phyloP scores from a whole-genome alignment of 768 basidiomycete genomes.

The Pisolithus tinctorius region DNA sequence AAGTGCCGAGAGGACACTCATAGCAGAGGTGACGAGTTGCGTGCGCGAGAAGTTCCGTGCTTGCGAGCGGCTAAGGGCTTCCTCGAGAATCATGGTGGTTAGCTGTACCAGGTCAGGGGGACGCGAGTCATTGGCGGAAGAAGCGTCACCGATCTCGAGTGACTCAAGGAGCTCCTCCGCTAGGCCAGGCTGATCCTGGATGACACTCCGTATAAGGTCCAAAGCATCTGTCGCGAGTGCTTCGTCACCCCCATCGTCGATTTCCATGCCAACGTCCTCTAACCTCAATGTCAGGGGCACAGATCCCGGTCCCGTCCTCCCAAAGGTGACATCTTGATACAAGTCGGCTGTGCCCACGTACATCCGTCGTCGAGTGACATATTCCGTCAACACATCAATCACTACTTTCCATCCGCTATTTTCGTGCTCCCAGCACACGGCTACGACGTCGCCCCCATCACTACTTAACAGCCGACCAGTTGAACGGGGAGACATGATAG shows the following conservation, averaged over 20 bases:
- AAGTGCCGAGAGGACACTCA: slow-evolving; percentile 75
- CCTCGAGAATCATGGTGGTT: slow-evolving; percentile 75
- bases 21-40: slow-evolving; percentile 68
- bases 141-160: slow-evolving; percentile 37
- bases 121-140: slow-evolving; percentile 41
- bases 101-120: slow-evolving; percentile 73
- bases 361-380: slow-evolving; percentile 52
- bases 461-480: slow-evolving; percentile 65
- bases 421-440: slow-evolving; percentile 74
- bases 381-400: slow-evolving; percentile 74
- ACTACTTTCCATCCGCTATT: slow-evolving; percentile 86
- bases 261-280: slow-evolving; percentile 70
- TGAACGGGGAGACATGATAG: slow-evolving; percentile 58
- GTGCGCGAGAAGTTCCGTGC: slow-evolving; percentile 41
- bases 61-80: slow-evolving; percentile 53
- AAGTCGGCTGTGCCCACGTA: slow-evolving; percentile 32
- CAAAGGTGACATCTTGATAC: slow-evolving; percentile 50
- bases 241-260: slow-evolving; percentile 55
- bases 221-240: slow-evolving; percentile 63
- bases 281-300: slow-evolving; percentile 42
- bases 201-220: slow-evolving; percentile 71
- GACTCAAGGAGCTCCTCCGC: slow-evolving; percentile 61
- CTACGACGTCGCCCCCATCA: slow-evolving; percentile 57
- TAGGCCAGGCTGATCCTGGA: slow-evolving; percentile 61
- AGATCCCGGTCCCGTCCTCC: slow-evolving; percentile 32